These are phyloP conservation scores for Candida glaebosa DNA, from an alignment of 805 yeast genomes.

Conservation along the genomic window DNA sequence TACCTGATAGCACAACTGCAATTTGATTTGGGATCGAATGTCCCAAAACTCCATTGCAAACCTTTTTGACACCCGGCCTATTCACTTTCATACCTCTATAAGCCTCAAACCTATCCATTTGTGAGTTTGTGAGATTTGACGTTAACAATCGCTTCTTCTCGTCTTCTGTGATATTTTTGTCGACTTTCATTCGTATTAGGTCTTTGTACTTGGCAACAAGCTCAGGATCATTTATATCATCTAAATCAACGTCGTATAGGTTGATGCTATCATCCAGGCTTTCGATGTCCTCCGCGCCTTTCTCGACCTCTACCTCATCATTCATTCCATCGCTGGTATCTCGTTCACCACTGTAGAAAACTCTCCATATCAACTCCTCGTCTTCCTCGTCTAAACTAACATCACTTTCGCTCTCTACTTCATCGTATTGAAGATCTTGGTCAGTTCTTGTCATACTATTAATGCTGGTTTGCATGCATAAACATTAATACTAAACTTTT, in stretches of 20 bases:
- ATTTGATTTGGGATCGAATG: conserved; percentile 78
- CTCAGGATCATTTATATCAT: conserved; percentile 33
- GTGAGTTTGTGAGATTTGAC: conserved; percentile 73
- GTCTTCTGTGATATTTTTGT: conserved; percentile 37
- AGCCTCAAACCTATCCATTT: conserved; percentile 82
- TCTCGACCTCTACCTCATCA: conserved; percentile 4
- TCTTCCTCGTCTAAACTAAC: conserved; percentile 44
- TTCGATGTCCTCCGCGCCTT: conserved; percentile 5
- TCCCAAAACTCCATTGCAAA: conserved; percentile 74
- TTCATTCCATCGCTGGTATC: conserved; percentile 4
- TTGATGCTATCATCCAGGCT: conserved; percentile 5
- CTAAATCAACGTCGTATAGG: conserved; percentile 18
- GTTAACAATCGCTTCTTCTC: conserved; percentile 62
- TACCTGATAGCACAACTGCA: conserved; percentile 78
- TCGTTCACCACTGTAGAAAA: conserved; percentile 26
- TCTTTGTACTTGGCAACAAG: conserved; percentile 27
- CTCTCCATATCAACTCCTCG: conserved; percentile 42
- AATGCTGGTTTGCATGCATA: too few relatives aligned
- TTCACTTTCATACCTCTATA: conserved; percentile 66
- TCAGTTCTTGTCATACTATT: neutral
- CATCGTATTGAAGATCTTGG: neutral
- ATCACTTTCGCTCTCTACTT: conserved; percentile 23
- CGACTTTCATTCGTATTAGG: conserved; percentile 29
- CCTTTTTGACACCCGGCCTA: conserved; percentile 71
- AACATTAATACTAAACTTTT: too few relatives aligned